Base-by-base conservation (phyloP, 78 protist genomes). In the Dictyostelium purpureum region DNA sequence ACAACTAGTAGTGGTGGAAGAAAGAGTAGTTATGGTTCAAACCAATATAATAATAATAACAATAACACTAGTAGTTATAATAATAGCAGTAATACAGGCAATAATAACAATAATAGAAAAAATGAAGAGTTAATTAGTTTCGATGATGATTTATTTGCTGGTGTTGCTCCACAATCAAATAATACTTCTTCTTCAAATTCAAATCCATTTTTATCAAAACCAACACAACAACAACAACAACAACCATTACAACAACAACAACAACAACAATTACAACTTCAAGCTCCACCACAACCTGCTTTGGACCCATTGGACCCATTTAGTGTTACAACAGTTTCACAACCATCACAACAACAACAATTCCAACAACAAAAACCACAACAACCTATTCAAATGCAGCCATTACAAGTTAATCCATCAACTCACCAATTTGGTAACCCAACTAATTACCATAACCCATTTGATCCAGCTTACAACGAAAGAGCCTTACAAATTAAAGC, bases 401-500 rank as follows among this genome's bases (percentile, higher is more conserved):
- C n/a, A n/a, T n/a, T 24, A 54, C 63, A 54, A 54, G 16, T 26
- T 1, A 57, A 35, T 16, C 57, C 77, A 69, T 11, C 28, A 69
- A 26, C n/a, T 45, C 42, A 26, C 6, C 52, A 10, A 61, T 63
- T n/a, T 10, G 49, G 49, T 4, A 31, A 33, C 19, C 54, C 90
- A 45, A 19, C 54, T 21, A 75, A 75, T 35, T 75, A 75, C 35
- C 43, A 75, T 35, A 75, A 75, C 37, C 78, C 79, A 24, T 85
- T 85, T 49, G 89, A 81, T 19, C 89, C 89, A 52, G 65, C 79
- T 1, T 69, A 69, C 28, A 81, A 81, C 37, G 83, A 70, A 52
- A 85, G 73, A 61, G 92, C 92, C 28, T 31, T 85, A 1, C 92
- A 85, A 59, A 85, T 85, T 38, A 85, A 85, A 52, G 92, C 92